These are phyloP conservation scores for Scorias spongiosa DNA, from an alignment of 2,329 filamentous ascomycete species.

Conservation along the genomic window DNA sequence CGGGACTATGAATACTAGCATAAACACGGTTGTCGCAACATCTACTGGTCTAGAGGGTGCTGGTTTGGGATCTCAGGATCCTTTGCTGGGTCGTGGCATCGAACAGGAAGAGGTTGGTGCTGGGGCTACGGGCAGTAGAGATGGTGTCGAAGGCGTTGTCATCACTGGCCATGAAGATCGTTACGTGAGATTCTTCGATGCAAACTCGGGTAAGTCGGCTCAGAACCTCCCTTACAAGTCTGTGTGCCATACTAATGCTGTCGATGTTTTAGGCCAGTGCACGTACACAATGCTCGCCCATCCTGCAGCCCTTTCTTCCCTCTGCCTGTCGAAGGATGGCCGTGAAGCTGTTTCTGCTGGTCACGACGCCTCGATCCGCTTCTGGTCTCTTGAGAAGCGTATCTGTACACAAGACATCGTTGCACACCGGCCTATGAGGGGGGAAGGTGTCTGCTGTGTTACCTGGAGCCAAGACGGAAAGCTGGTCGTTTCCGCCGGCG, in stretches of 20 bases:
- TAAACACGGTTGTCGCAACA: constrained; percentile 83
- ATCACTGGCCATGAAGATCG: constrained; percentile 95
- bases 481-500: constrained; percentile 87
- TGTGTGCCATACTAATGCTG: constrained; percentile 4
- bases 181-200: constrained; percentile 94
- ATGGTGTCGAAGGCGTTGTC: constrained; percentile 70
- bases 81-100: constrained; percentile 41
- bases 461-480: constrained; percentile 92
- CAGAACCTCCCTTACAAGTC: neutral
- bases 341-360: constrained; percentile 89
- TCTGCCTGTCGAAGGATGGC: constrained; percentile 85
- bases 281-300: constrained; percentile 98
- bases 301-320: constrained; percentile 76
- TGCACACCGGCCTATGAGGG: constrained; percentile 82
- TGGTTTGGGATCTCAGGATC: constrained; percentile 37
- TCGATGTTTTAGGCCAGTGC: constrained; percentile 60
- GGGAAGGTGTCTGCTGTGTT: constrained; percentile 85
- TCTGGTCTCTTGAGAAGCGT: constrained; percentile 94
- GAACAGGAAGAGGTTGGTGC: constrained; percentile 63
- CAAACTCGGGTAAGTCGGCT: constrained; percentile 73
- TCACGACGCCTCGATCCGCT: constrained; percentile 86
- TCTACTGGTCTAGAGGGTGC: constrained; percentile 55
- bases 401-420: constrained; percentile 93
- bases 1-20: constrained; percentile 63
- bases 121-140: constrained; percentile 69